These are phyloP conservation scores for Ogataea salicorniae DNA, from an alignment of 805 yeast genomes.

Conservation along the genomic window DNA sequence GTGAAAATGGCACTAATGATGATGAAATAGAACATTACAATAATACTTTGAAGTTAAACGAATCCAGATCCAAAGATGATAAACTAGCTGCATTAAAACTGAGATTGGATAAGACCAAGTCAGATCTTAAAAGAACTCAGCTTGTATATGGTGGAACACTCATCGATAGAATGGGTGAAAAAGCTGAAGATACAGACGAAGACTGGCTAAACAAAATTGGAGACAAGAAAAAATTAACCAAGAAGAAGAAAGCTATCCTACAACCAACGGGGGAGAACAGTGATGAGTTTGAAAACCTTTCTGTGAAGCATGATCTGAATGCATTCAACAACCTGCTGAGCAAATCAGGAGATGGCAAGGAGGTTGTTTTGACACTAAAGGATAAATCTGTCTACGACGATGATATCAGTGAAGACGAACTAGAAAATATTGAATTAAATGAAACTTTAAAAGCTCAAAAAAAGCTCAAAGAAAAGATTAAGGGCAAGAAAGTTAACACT, in stretches of 20 bases:
- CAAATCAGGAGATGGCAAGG: conserved; percentile 28
- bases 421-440: conserved; percentile 30
- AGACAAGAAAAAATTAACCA: conserved; percentile 3
- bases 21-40: conserved; percentile 24
- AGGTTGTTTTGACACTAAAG: conserved; percentile 52
- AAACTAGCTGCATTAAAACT: conserved; percentile 21
- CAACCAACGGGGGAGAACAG: conserved; percentile 4
- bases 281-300: conserved; percentile 31
- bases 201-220: conserved; percentile 31
- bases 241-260: conserved; percentile 3
- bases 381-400: conserved; percentile 39
- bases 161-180: conserved; percentile 23
- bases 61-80: conserved; percentile 28
- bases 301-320: conserved; percentile 41
- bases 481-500: conserved; percentile 30
- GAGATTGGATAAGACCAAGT: conserved; percentile 11
- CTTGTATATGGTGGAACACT: conserved; percentile 22
- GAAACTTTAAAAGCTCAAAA: conserved; percentile 17
- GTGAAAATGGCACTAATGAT: conserved; percentile 27
- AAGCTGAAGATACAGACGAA: conserved; percentile 29
- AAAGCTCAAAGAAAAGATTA: conserved; percentile 7
- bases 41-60: conserved; percentile 33
- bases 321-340: conserved; percentile 32
- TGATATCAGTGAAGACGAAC: conserved; percentile 35
- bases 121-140: conserved; percentile 19